A percentile compares a stretch with the other conserved stretches of the same genome.
phyloP scores from a whole-genome alignment of 257 asterid species.

The Penstemon davidsonii region DNA sequence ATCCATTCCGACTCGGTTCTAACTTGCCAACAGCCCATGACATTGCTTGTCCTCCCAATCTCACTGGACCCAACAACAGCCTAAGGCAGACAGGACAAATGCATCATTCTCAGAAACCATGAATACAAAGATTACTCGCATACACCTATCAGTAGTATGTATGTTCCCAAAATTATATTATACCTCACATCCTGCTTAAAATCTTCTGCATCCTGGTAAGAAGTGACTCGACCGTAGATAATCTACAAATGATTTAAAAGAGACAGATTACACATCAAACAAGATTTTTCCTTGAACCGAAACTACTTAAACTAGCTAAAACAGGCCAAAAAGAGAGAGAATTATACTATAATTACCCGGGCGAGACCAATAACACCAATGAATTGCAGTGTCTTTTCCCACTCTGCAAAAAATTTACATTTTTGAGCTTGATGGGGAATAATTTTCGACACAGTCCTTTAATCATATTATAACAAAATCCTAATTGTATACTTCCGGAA shows the following conservation, averaged over 20 bases:
- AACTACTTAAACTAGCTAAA: neutral
- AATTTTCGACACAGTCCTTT: too few species aligned
- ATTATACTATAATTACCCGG: slow-evolving; percentile 39
- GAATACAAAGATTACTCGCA: too few species aligned
- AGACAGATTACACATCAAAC: neutral
- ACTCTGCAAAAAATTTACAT: slow-evolving; percentile 49
- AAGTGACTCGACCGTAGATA: slow-evolving; percentile 51
- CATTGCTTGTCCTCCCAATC: slow-evolving; percentile 64
- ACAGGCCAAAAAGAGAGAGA: neutral
- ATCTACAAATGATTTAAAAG: slow-evolving; percentile 43
- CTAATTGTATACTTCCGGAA: too few species aligned
- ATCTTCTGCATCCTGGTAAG: slow-evolving; percentile 73
- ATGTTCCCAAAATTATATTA: too few species aligned
- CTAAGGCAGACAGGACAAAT: slow-evolving; percentile 28
- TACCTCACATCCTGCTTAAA: slow-evolving; percentile 73
- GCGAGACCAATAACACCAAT: slow-evolving; percentile 64
- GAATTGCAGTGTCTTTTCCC: slow-evolving; percentile 79
- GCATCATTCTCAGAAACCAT: too few species aligned
- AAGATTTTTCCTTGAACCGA: neutral
- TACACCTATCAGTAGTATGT: too few species aligned
- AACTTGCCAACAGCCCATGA: slow-evolving; percentile 75
- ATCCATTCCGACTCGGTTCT: slow-evolving; percentile 67
- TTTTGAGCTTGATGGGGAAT: too few species aligned
- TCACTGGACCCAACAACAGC: slow-evolving; percentile 63
- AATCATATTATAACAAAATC: too few species aligned